A percentile compares a stretch with the other conserved stretches of the same genome.
These are phyloP conservation scores for Phytophthora chlamydospora DNA, from an alignment of 352 stramenopile species.

Conservation along the genomic window DNA sequence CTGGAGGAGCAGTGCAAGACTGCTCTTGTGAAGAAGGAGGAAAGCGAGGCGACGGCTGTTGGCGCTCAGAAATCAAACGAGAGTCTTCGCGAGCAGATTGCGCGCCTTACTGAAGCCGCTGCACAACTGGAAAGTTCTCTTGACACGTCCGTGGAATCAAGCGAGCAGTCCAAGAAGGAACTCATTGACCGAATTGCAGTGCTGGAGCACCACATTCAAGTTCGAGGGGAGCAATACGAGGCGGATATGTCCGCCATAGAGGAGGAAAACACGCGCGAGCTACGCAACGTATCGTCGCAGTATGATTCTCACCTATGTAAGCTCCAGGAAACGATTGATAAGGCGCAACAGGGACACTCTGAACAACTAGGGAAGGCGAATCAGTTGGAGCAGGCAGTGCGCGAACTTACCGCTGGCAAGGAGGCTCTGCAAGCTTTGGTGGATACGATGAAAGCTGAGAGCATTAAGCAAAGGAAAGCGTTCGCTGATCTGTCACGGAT, in stretches of 20 bases:
- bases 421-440: constrained; percentile 35
- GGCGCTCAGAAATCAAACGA: constrained; percentile 24
- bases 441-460: constrained; percentile 41
- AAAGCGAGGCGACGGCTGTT: constrained; percentile 10
- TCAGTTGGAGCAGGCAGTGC: constrained; percentile 21
- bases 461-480: constrained; percentile 57
- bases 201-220: constrained; percentile 41
- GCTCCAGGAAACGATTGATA: constrained; percentile 32
- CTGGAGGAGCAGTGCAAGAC: constrained; percentile 39
- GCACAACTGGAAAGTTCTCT: constrained; percentile 33
- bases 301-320: constrained; percentile 38
- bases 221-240: constrained; percentile 29
- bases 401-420: constrained; percentile 32
- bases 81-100: constrained; percentile 29
- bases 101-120: constrained; percentile 27
- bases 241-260: constrained; percentile 27
- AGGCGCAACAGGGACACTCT: constrained; percentile 9
- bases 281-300: constrained; percentile 34
- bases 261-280: constrained; percentile 29
- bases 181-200: constrained; percentile 35
- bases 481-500: constrained; percentile 69
- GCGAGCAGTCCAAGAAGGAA: constrained; percentile 33
- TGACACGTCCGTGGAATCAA: constrained; percentile 41
- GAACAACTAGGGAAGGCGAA: constrained; percentile 23
- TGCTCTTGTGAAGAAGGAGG: constrained; percentile 22